Evolutionary conservation across 495 filamentous ascomycete species (phyloP).

Genomic region (Trichocladium antarcticum): DNA sequence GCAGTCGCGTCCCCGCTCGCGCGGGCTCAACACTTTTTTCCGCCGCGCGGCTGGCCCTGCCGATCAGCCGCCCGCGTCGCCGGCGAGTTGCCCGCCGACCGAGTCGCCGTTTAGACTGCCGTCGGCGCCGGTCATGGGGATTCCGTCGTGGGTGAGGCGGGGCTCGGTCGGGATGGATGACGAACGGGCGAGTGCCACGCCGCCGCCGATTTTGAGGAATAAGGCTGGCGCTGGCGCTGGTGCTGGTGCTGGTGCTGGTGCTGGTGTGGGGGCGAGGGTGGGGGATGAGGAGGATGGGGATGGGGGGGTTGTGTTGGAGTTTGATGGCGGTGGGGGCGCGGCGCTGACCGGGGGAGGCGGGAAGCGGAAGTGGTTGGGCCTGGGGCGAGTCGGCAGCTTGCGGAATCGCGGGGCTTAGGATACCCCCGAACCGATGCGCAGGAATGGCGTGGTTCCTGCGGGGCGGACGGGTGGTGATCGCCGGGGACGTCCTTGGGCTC

Average conservation of each 20-base stretch:
- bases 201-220: slow-evolving; percentile 37
- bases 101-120: slow-evolving; percentile 25
- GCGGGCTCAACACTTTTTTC: slow-evolving; percentile 35
- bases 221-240: slow-evolving; percentile 12
- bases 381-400: slow-evolving; percentile 27
- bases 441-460: no score
- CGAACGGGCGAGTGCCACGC: slow-evolving; percentile 32
- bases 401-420: slow-evolving; percentile 24
- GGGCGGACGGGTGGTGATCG: no score
- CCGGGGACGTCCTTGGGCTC: no score
- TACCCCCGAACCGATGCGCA: not conserved
- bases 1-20: slow-evolving; percentile 17
- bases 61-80: slow-evolving; percentile 7
- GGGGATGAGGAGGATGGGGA: slow-evolving; percentile 11
- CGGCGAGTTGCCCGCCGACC: slow-evolving; percentile 24
- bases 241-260: slow-evolving; percentile 6
- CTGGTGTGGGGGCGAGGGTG: not conserved
- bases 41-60: slow-evolving; percentile 26
- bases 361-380: slow-evolving; percentile 32
- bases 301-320: slow-evolving; percentile 12
- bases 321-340: not conserved
- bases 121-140: slow-evolving; percentile 16
- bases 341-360: not conserved
- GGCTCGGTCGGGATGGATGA: slow-evolving; percentile 16
- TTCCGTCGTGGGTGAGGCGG: slow-evolving; percentile 24